Evolutionary conservation across 306 rosid genomes (phyloP).

Genomic region (Malus sieversii): DNA sequence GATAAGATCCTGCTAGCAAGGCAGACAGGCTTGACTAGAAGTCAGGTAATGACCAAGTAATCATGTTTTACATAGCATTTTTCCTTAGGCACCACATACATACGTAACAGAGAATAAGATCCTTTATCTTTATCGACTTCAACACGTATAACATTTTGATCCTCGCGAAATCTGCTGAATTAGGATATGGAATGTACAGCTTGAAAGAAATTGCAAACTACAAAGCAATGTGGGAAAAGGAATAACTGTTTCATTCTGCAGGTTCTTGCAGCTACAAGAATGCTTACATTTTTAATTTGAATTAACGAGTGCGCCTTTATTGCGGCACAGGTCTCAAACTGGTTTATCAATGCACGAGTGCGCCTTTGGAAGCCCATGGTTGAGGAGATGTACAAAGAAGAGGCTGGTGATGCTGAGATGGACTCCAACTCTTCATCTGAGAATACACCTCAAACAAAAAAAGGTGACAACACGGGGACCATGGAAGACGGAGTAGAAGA

Average conservation of each 20-base stretch:
- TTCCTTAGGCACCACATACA: too few relatives aligned
- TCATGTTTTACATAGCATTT: neutral
- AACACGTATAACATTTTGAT: neutral
- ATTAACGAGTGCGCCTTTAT: neutral
- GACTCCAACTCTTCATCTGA: constrained; percentile 67
- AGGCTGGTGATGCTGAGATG: constrained; percentile 49
- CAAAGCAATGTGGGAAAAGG: too few relatives aligned
- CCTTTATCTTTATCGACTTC: too few relatives aligned
- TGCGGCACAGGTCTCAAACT: constrained; percentile 62
- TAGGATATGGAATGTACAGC: neutral
- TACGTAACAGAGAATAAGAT: too few relatives aligned
- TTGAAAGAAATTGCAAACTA: neutral
- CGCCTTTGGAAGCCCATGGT: constrained; percentile 94
- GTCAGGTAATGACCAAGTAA: constrained; percentile 50
- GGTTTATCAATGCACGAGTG: constrained; percentile 85
- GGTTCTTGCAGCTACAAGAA: neutral
- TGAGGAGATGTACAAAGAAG: constrained; percentile 87
- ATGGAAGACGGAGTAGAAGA: constrained; percentile 44
- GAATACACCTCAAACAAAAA: constrained; percentile 39
- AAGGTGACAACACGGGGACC: constrained; percentile 38
- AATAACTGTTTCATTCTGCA: neutral
- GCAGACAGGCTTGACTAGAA: constrained; percentile 78
- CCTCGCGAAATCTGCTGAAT: neutral
- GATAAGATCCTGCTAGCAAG: constrained; percentile 84
- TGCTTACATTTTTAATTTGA: neutral